Conservation (phyloP, 108 stramenopile species). For the Cylindrotheca closterium region DNA sequence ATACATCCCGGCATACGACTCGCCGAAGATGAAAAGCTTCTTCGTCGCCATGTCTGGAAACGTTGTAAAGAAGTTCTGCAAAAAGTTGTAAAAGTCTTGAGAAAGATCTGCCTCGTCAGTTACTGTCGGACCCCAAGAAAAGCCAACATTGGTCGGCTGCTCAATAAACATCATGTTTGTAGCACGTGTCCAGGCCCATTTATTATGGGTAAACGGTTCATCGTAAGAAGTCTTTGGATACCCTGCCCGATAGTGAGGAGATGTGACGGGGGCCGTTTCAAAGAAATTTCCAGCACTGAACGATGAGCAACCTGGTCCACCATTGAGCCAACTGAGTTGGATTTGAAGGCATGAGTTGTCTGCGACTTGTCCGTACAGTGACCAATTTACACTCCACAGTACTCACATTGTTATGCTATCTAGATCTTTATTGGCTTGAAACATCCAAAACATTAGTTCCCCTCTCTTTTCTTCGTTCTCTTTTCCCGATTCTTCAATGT, state of each 20-base stretch:
- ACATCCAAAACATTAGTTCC: conserved; percentile 48
- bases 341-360: too few relatives aligned
- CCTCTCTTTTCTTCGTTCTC: conserved; percentile 10
- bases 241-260: conserved; percentile 29
- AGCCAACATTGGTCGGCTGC: conserved; percentile 78
- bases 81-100: conserved; percentile 43
- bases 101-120: conserved; percentile 44
- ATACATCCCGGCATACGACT: conserved; percentile 80
- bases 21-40: conserved; percentile 82
- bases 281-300: conserved; percentile 49
- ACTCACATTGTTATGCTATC: conserved; percentile 26
- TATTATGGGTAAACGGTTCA: conserved; percentile 23
- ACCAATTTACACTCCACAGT: too few relatives aligned
- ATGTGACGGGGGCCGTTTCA: conserved; percentile 45
- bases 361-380: too few relatives aligned
- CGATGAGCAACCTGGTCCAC: conserved; percentile 57
- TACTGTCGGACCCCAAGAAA: conserved; percentile 50
- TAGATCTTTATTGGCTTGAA: conserved; percentile 22
- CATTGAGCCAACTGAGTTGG: conserved; percentile 46
- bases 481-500: not conserved
- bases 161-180: conserved; percentile 81
- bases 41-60: conserved; percentile 39
- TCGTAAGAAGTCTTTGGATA: conserved; percentile 9
- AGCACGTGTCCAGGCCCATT: conserved; percentile 37
- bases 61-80: conserved; percentile 40